Base-by-base conservation (phyloP, 1,284 basidiomycete genomes). In the Psilocybe mexicana region DNA sequence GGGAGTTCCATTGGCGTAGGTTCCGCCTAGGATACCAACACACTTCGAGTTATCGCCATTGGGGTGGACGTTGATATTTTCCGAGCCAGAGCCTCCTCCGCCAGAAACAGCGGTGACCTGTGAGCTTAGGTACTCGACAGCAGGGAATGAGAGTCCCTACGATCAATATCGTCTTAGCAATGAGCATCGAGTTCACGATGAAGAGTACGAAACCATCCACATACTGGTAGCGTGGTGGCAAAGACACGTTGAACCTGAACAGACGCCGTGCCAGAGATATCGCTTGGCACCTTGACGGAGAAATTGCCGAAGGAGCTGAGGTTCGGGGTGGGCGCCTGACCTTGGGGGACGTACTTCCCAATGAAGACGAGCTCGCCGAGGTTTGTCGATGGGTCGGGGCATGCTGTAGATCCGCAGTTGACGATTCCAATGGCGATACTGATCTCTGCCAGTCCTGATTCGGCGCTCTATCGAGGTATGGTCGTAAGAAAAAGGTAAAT, bases 381-480 rank as follows among this genome's bases (percentile, higher is more conserved):
- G 38, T 40, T 12, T 6, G 38, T 8, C 7, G 38, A 11, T 3
- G 38, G 38, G 3, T 43, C 44, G 33, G 56, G 56, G 25, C 56
- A 58, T 4, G 35, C 56, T 3, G 51, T 40, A 7, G 51, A 40
- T 38, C 26, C 44, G 28, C 56, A 58, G 11, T 35, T 25, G 4
- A 52, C 51, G n/a, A 58, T 53, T n/a, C 56, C 56, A 36, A 58
- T 53, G n/a, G 53, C 51, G 6, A 58, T 43, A 45, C 44, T 48
- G 12, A 57, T 45, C 35, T 57, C 51, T 30, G 40, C 49, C 1
- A 24, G 30, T 12, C 55, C 55, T 3, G 55, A 48, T 25, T 33
- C 10, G 6, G 38, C 38, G n/a, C 38, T 40, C 44, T 46, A 46
- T 25, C 24, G 46, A 8, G 33, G 46, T 55, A 2, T 23, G 28